phyloP scores from a whole-genome alignment of 805 yeast species.

The Torulaspora franciscae region DNA sequence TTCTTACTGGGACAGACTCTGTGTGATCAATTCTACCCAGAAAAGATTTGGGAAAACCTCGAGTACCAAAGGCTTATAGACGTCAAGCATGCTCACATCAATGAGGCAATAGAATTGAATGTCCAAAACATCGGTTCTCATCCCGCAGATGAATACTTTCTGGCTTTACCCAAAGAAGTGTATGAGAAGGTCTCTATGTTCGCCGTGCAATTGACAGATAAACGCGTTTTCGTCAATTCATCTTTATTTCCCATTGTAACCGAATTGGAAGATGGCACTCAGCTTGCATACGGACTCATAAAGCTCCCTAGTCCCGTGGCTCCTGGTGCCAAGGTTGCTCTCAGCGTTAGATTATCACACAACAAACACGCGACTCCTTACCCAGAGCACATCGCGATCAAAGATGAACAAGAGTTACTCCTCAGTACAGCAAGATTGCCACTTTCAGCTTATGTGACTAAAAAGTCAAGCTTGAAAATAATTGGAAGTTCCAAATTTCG shows the following conservation, averaged over 20 bases:
- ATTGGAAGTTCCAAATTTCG: conserved; percentile 25
- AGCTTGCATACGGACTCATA: conserved; percentile 43
- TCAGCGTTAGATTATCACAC: conserved; percentile 48
- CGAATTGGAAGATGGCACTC: conserved; percentile 23
- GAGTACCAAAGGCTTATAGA: conserved; percentile 57
- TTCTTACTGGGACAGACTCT: conserved; percentile 5
- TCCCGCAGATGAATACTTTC: conserved; percentile 53
- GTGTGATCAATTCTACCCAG: conserved; percentile 16
- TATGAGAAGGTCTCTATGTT: conserved; percentile 43
- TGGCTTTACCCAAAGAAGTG: conserved; percentile 51
- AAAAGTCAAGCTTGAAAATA: conserved; percentile 44
- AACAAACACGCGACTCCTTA: conserved; percentile 49
- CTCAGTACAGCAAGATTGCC: conserved; percentile 52
- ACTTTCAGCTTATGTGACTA: conserved; percentile 58
- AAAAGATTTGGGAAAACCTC: conserved; percentile 47
- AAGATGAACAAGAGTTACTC: conserved; percentile 56
- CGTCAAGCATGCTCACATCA: conserved; percentile 58
- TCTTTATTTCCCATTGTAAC: conserved; percentile 28
- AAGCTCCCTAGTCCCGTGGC: conserved; percentile 60
- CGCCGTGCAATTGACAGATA: conserved; percentile 37
- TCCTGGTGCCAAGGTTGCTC: conserved; percentile 49
- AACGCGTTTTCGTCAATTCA: conserved; percentile 24
- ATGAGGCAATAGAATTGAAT: conserved; percentile 53
- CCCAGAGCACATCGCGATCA: conserved; percentile 59
- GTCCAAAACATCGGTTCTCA: conserved; percentile 52